Evolutionary conservation across 2,329 filamentous ascomycete species (phyloP), one percentile per base, ranked within the genome.

Genomic region (Talaromyces sp.): DNA sequence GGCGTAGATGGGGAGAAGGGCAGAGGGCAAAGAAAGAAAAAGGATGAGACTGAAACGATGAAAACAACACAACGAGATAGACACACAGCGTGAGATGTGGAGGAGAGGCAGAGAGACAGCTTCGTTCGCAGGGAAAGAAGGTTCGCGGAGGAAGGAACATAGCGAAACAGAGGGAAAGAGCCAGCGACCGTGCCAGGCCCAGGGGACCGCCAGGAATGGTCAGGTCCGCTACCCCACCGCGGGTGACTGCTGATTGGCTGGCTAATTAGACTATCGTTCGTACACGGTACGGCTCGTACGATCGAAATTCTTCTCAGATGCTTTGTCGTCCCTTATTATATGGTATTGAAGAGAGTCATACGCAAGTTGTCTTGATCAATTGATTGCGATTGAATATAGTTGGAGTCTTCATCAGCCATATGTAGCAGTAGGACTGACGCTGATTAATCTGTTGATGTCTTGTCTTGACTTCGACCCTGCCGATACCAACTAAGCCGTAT

Each of bases 11-110:
- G 67, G 67, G 64, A 66, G 65, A 66, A 64, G 67, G 68, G 66
- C 27, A 31, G 67, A 66, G 66, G 64, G 66, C 63, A 67, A 67
- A 33, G 33, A 27, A 52, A 41, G 50, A 7, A 50, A 62, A 47
- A 61, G 43, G 43, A 62, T 41, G 59, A 50, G 16, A 50, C 41
- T 41, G 59, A 39, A 27, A 50, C 41, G 41, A 50, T 35, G 59
- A n/a, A 43, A 47, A 50, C 58, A 49, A 37, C 43, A 68, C 68
- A 59, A 66, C 60, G 60, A 54, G 66, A 72, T 71, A 73, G 71
- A 72, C 76, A 77, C 74, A 73, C 8, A 37, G 70, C 69, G 70
- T 3, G 24, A 56, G 52, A 56, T 22, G 52, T 22, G 71, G 67
- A 72, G 71, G 72, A 70, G 70, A 73, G 72, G 69, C 69, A 65